Base-by-base conservation (phyloP, 208 protist genomes). In the Acanthamoeba sp. region DNA sequence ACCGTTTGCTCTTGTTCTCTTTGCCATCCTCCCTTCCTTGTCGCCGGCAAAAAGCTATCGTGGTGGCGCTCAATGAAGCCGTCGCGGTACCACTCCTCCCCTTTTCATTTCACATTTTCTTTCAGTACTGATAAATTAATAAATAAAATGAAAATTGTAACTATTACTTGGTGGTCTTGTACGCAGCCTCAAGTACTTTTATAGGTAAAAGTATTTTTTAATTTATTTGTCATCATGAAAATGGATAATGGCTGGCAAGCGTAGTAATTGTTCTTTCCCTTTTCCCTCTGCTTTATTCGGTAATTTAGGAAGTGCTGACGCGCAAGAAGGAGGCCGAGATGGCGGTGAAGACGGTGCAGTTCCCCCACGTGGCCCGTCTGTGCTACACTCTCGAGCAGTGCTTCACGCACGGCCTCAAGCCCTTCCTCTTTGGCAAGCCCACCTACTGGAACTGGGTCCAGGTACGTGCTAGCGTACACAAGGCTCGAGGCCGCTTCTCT, bases 381-480 rank as follows among this genome's bases (percentile, higher is more conserved):
- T 76, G 66, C 66, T 76, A 76, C 66, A 40, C 36, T 6, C 66
- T 76, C 32, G 66, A 76, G 66, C 66, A 76, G 66, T 76, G 66
- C 36, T 76, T 76, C 66, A 76, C 66, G 29, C 66, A 76, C 29
- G 66, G 66, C 66, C 66, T 76, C 32, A 76, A 76, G 36, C 66
- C 66, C 32, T 76, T 76, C 66, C 66, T 76, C 66, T 76, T 76
- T 29, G 66, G 66, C 66, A 76, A 76, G 36, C 66, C 66, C 66
- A 76, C 12, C 66, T 76, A 76, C 66, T 76, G 66, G 66, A 76
- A 76, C n/a, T 76, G 66, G 66, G 66, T 76, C 29, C 66, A 76
- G 66, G 66, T 76, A 29, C 66, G 66, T 42, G n/a, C n/a, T n/a
- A n/a, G n/a, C n/a, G n/a, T n/a, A n/a, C n/a, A 27, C 22, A 62